phyloP scores from a whole-genome alignment of 2,329 filamentous ascomycete species.

The Claviceps cyperi region DNA sequence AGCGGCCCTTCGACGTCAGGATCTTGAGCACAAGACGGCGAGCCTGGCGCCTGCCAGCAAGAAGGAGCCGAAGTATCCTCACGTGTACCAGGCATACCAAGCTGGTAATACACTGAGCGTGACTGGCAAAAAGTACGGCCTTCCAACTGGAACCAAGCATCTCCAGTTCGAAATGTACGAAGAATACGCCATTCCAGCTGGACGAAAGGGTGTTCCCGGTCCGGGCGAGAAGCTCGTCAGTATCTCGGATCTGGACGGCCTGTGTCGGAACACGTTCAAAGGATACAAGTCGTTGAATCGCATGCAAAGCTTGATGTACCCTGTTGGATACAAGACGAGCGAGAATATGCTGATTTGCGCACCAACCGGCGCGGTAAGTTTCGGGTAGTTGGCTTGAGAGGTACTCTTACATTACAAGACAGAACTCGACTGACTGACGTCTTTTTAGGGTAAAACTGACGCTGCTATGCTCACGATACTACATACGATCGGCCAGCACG shows the following conservation, averaged over 20 bases:
- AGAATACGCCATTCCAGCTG: conserved; percentile 76
- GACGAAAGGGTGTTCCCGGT: conserved; percentile 59
- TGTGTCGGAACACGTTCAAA: conserved; percentile 84
- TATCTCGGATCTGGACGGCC: conserved; percentile 71
- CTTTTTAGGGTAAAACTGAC: conserved; percentile 72
- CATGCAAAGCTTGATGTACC: conserved; percentile 96
- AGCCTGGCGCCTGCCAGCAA: conserved; percentile 55
- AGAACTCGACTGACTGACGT: background rate
- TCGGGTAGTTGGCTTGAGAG: background rate
- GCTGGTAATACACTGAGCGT: conserved; percentile 76
- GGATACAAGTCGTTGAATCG: conserved; percentile 89
- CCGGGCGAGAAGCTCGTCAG: conserved; percentile 60
- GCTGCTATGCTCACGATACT: conserved; percentile 94
- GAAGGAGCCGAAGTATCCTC: conserved; percentile 69
- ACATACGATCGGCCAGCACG: conserved; percentile 78
- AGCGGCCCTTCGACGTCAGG: conserved; percentile 58
- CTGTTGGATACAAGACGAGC: conserved; percentile 85
- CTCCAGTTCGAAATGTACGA: conserved; percentile 67
- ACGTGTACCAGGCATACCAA: conserved; percentile 75
- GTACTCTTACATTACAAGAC: background rate
- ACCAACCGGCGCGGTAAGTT: conserved; percentile 73
- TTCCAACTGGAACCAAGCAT: conserved; percentile 63
- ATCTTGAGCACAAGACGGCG: conserved; percentile 71
- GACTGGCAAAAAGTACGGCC: conserved; percentile 65
- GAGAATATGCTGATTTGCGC: conserved; percentile 99